These are phyloP conservation scores for Mastigamoeba balamuthi DNA, from an alignment of 78 protist genomes.

Conservation along the genomic window DNA sequence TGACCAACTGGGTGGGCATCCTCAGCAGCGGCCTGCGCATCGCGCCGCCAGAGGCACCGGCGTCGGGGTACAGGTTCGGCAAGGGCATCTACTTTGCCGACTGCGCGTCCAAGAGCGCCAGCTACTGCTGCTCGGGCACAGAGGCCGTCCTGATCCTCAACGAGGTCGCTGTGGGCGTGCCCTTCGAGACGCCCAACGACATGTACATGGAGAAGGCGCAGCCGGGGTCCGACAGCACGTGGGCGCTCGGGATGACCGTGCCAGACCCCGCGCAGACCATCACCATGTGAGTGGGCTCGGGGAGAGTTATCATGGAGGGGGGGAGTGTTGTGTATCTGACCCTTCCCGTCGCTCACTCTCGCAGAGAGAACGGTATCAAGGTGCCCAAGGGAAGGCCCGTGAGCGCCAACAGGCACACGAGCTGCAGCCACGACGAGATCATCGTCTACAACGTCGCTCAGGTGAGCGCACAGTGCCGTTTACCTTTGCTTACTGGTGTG, in stretches of 20 bases:
- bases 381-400: conserved; percentile 22
- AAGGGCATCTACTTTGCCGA: conserved; percentile 63
- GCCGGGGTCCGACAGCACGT: conserved; percentile 31
- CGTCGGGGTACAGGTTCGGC: conserved; percentile 73
- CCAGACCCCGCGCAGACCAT: conserved; percentile 11
- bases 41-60: conserved; percentile 81
- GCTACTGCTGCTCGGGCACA: conserved; percentile 37
- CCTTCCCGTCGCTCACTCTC: no score
- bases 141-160: conserved; percentile 30
- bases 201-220: conserved; percentile 57
- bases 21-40: conserved; percentile 63
- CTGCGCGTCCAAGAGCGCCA: conserved; percentile 34
- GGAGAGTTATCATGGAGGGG: not conserved
- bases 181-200: conserved; percentile 7
- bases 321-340: no score
- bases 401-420: conserved; percentile 7
- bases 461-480: no score
- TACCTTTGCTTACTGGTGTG: no score
- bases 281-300: not conserved
- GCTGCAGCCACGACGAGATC: conserved; percentile 31
- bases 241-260: conserved; percentile 45
- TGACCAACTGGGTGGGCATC: conserved; percentile 73
- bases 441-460: conserved; percentile 40
- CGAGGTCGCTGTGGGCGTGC: conserved; percentile 41
- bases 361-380: conserved; percentile 4